These are phyloP conservation scores for Atractiella rhizophila DNA, from an alignment of 768 basidiomycete genomes.

Conservation along the genomic window DNA sequence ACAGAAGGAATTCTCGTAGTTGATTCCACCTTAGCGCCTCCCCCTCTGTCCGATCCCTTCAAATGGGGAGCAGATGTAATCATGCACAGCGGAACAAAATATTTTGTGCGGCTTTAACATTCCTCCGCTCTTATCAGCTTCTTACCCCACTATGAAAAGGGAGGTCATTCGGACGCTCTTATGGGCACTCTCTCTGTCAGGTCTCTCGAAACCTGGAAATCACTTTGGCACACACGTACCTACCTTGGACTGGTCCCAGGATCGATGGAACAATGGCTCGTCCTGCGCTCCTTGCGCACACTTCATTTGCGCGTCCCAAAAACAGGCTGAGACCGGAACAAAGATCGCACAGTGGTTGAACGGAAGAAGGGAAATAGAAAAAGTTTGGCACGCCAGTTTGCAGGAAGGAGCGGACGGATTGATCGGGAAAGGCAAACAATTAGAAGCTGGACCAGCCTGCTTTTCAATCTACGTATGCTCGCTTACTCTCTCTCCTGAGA, in stretches of 20 bases:
- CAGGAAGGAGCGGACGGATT: too few relatives aligned
- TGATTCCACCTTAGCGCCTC: constrained; percentile 72
- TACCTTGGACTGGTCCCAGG: constrained; percentile 21
- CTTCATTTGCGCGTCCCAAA: constrained; percentile 55
- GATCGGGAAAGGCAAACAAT: too few relatives aligned
- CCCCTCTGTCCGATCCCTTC: constrained; percentile 69
- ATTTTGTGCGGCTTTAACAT: neutral
- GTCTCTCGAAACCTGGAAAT: constrained; percentile 37
- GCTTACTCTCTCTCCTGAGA: too few relatives aligned
- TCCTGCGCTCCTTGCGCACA: constrained; percentile 59
- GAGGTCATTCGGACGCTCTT: constrained; percentile 65
- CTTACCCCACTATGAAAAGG: constrained; percentile 35
- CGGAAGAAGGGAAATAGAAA: constrained; percentile 31
- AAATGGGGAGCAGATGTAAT: constrained; percentile 53
- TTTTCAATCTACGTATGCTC: constrained; percentile 16
- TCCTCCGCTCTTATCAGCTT: neutral
- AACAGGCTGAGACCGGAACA: constrained; percentile 50
- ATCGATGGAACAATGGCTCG: constrained; percentile 17
- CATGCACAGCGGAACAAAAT: constrained; percentile 30
- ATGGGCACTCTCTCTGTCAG: constrained; percentile 50
- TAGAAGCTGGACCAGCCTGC: constrained; percentile 16
- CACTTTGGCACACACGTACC: constrained; percentile 42
- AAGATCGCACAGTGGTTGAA: constrained; percentile 47
- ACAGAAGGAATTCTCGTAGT: constrained; percentile 43
- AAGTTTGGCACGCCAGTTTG: constrained; percentile 53